These are phyloP conservation scores for Cucurbita argyrosperma DNA, from an alignment of 306 rosid genomes.

Conservation along the genomic window DNA sequence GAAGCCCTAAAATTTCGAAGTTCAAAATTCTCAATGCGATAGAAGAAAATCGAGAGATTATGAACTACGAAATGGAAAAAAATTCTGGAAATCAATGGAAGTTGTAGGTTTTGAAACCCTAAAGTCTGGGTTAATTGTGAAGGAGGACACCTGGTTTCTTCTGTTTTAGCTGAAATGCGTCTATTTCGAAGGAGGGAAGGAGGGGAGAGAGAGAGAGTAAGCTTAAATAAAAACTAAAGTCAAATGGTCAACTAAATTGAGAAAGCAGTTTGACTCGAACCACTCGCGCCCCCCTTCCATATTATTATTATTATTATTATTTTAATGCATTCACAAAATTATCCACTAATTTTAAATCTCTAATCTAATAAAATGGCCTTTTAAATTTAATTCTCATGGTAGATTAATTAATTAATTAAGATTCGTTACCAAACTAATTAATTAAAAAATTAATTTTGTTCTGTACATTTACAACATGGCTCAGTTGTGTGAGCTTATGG, in stretches of 20 bases:
- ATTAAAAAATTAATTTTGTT: neutral
- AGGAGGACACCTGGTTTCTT: constrained; percentile 10
- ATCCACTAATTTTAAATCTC: neutral
- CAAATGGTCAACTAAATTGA: neutral
- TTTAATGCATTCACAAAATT: neutral
- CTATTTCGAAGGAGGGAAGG: neutral
- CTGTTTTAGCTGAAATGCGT: constrained; percentile 4
- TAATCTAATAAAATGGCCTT: neutral
- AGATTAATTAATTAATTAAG: neutral
- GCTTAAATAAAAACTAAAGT: neutral
- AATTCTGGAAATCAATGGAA: neutral
- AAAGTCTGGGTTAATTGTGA: neutral
- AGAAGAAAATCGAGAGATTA: neutral
- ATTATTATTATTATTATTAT: no score
- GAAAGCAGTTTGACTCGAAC: neutral
- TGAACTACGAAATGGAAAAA: neutral
- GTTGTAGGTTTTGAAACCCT: constrained; percentile 19
- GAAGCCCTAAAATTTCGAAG: constrained; percentile 9
- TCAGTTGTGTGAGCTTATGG: neutral
- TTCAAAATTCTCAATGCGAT: neutral
- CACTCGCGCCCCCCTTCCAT: no score
- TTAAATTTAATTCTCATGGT: neutral
- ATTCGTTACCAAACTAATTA: neutral
- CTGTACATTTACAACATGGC: neutral
- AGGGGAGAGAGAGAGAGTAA: neutral